These are phyloP conservation scores for Aspergillus ustus DNA, from an alignment of 2,329 filamentous ascomycete species.

Conservation along the genomic window DNA sequence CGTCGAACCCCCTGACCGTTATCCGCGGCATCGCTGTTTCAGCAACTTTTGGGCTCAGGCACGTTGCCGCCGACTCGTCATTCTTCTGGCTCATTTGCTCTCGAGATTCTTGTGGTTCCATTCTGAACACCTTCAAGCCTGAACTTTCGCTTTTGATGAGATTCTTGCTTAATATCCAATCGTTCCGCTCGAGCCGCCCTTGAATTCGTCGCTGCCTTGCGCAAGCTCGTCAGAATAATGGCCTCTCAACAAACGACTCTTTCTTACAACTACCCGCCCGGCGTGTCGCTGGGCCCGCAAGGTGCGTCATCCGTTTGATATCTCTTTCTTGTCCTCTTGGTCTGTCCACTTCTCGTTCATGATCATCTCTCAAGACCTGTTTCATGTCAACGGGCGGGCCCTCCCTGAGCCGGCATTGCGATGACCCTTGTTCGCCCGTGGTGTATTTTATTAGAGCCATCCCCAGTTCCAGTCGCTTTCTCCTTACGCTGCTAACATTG, in stretches of 20 bases:
- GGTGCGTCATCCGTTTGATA: constrained; percentile 36
- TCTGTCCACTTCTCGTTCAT: constrained; percentile 14
- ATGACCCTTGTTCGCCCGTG: constrained; percentile 11
- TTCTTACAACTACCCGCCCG: constrained; percentile 36
- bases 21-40: constrained; percentile 31
- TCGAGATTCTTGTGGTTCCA: constrained; percentile 4
- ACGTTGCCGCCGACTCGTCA: constrained; percentile 13
- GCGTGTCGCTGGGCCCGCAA: constrained; percentile 38
- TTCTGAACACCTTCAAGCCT: not conserved
- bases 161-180: constrained; percentile 17
- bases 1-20: constrained; percentile 21
- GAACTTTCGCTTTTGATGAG: constrained; percentile 23
- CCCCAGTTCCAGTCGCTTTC: constrained; percentile 4
- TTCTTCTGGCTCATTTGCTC: constrained; percentile 13
- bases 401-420: constrained; percentile 20
- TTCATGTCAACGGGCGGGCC: constrained; percentile 26
- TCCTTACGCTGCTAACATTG: constrained; percentile 13
- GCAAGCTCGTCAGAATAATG: constrained; percentile 35
- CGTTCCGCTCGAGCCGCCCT: constrained; percentile 14
- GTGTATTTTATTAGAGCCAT: constrained; percentile 21
- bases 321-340: constrained; percentile 12
- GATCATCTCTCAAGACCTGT: constrained; percentile 20
- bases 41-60: constrained; percentile 19
- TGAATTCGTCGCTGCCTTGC: constrained; percentile 25
- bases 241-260: constrained; percentile 35